Evolutionary conservation across 148 eudicot genomes (phyloP).

Genomic region (Chenopodium suecicum): DNA sequence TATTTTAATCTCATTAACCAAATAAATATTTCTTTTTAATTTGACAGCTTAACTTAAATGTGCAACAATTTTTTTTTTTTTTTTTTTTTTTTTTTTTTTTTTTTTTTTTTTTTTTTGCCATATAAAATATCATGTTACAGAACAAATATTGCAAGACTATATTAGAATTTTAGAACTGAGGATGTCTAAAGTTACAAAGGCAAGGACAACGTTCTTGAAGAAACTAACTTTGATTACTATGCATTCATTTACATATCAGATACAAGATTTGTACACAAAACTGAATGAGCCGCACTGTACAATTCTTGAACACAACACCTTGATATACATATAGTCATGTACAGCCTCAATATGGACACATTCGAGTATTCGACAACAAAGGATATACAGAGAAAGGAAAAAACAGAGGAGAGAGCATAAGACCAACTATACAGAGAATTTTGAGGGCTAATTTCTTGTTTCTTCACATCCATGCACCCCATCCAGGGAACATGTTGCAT

Average conservation of each 20-base stretch:
- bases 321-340: neutral
- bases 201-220: neutral
- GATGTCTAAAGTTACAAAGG: no score
- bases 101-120: no score
- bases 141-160: no score
- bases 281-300: slow-evolving; percentile 18
- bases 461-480: slow-evolving; percentile 92
- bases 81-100: no score
- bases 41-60: no score
- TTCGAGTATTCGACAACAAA: neutral
- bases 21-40: neutral
- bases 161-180: no score
- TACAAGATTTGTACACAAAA: neutral
- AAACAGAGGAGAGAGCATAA: neutral
- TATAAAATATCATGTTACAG: neutral
- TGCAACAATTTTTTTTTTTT: no score
- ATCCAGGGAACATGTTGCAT: slow-evolving; percentile 93
- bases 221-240: neutral
- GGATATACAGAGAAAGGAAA: neutral
- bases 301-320: neutral
- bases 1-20: neutral
- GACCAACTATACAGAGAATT: neutral
- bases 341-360: slow-evolving; percentile 6
- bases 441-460: neutral
- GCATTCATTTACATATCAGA: neutral